These are phyloP conservation scores for Rosa chinensis DNA, from an alignment of 306 rosid genomes.

Conservation along the genomic window DNA sequence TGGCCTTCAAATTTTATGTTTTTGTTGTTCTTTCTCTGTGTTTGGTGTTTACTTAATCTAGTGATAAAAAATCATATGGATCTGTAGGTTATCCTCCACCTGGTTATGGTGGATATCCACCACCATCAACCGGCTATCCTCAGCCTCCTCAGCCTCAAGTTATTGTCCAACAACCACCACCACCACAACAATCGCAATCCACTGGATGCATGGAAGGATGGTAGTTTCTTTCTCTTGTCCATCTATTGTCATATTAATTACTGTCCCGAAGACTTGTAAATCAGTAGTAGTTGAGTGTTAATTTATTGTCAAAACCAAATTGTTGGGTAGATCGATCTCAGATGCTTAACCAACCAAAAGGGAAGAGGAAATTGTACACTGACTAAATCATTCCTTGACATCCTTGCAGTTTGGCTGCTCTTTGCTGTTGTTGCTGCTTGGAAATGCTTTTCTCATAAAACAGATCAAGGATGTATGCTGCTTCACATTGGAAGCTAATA, in stretches of 20 bases:
- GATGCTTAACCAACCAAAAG: neutral
- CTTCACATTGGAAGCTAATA: neutral
- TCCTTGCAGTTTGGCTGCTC: conserved; percentile 3
- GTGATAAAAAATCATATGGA: neutral
- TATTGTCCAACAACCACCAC: neutral
- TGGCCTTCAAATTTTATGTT: neutral
- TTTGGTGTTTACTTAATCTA: neutral
- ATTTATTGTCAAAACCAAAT: neutral
- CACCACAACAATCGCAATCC: neutral
- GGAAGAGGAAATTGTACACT: neutral
- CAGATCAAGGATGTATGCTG: neutral
- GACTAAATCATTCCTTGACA: neutral
- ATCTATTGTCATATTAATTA: neutral
- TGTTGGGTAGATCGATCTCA: neutral
- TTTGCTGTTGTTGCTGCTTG: conserved; percentile 15
- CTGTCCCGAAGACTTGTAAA: neutral
- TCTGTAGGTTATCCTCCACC: conserved; percentile 9
- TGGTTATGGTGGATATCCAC: neutral
- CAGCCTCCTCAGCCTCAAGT: conserved; percentile 12
- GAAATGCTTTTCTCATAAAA: conserved; percentile 9
- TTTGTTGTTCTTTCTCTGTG: neutral
- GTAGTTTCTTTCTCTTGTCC: neutral
- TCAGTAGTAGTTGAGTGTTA: neutral
- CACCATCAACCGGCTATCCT: neutral
- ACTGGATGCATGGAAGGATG: conserved; percentile 8